Evolutionary conservation across 2,329 filamentous ascomycete species (phyloP), one percentile per base, ranked within the genome.

Genomic region (Pseudogymnoascus sp.): DNA sequence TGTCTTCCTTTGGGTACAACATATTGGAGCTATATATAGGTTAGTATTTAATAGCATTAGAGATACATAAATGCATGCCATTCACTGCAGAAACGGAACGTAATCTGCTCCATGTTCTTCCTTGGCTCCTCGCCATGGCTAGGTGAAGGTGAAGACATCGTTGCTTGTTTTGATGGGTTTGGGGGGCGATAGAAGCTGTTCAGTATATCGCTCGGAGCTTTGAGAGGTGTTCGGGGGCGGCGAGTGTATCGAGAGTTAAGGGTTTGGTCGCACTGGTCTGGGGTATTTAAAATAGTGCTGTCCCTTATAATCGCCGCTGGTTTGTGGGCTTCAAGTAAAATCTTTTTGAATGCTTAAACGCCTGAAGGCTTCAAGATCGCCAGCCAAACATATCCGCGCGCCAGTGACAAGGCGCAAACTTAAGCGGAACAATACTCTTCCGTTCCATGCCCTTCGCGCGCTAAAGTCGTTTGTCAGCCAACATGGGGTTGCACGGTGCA

Each of bases 11-110:
- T 61, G 95, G 95, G 74, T 97, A 97, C 63, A 99, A 83, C 84
- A 99, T 90, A 82, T 99, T 99, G 71, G 93, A 96, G 80, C 87
- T 90, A 70, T 51, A 23, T 42, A 47, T 26, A 37, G 40, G 65
- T 72, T 64, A 71, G 72, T 54, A 61, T 29, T 11, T 16, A 26
- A 23, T 26, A 26, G 34, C 18, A 29, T 61, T 14, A 39, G 26
- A 16, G 37, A 18, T 26, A 39, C 34, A 29, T 39, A 40, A 42
- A 40, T 61, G 69, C 78, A 71, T 77, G 88, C 87, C 95, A 99
- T 83, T 99, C 95, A 71, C 91, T 92, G 81, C 95, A 99, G 83
- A 99, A 99, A 73, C 91, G 89, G 78, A 97, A 99, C 59, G 91
- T 92, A 77, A 97, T 93, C 76, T 96, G 91, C 78, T 93, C 87